Conservation (phyloP, 2,329 filamentous ascomycete genomes). For the Pseudopyricularia javanii region DNA sequence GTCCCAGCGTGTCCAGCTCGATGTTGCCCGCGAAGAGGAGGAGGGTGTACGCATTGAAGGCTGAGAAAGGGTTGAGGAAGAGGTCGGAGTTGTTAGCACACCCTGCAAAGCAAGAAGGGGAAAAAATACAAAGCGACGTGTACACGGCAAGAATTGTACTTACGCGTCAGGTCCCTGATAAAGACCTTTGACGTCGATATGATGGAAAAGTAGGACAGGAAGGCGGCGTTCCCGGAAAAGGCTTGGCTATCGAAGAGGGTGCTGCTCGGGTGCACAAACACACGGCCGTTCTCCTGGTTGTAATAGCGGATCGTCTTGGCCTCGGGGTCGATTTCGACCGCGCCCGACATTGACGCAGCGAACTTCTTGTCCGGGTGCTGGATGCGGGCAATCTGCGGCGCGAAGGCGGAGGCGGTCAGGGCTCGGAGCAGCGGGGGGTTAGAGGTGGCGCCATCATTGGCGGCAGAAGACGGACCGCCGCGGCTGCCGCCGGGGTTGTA, state of each 20-base stretch:
- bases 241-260: constrained; percentile 73
- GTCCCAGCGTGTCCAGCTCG: constrained; percentile 72
- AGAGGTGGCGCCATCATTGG: constrained; percentile 20
- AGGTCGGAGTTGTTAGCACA: background rate
- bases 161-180: constrained; percentile 79
- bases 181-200: constrained; percentile 90
- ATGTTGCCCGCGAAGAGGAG: constrained; percentile 82
- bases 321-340: constrained; percentile 87
- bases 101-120: background rate
- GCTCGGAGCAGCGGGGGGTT: constrained; percentile 46
- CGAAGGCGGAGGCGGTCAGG: constrained; percentile 60
- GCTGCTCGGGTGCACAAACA: constrained; percentile 87
- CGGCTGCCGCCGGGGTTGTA: constrained; percentile 14
- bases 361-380: constrained; percentile 95
- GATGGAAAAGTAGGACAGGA: constrained; percentile 82
- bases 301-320: constrained; percentile 89
- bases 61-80: constrained; percentile 20
- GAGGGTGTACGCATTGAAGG: constrained; percentile 81
- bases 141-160: too few relatives aligned
- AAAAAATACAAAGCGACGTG: constrained; percentile 1
- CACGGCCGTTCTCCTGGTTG: constrained; percentile 69
- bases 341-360: constrained; percentile 71
- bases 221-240: constrained; percentile 63
- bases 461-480: background rate
- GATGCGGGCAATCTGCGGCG: constrained; percentile 82